Base-by-base conservation (phyloP, 1,284 basidiomycete species). In the Singerocomus inundabilis region DNA sequence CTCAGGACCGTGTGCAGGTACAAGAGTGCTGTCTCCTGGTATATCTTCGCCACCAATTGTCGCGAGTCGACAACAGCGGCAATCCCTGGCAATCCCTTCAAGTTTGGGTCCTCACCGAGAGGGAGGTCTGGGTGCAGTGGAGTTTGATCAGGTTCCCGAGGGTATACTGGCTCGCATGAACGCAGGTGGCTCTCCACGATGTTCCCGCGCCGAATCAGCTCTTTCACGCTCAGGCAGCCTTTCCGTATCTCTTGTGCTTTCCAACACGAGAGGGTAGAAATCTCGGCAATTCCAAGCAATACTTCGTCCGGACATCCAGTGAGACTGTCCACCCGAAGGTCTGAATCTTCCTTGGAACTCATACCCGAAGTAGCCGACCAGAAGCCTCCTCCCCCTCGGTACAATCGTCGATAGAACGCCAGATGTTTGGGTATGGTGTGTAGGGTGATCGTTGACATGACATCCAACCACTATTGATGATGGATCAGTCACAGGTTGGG, bases 301-400 rank as follows among this genome's bases (percentile, higher is more conserved):
- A 84, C 82, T 55, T 81, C 81, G 62, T 90, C 84, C 3, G 87
- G 83, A 70, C 87, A 90, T 21, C 88, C 88, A 31, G 80, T 83
- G 53, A 90, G 68, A 43, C 68, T 65, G 55, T 85, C 84, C 78
- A 89, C 84, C 46, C 78, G 75, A 55, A 84, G 62, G 45, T 68
- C 72, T 47, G 53, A 58, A 21, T 63, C 65, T 37, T 71, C 69
- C 37, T 55, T 57, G 44, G 44, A 44, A 13, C 48, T 56, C 46
- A 67, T 65, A 34, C 63, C 55, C 26, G 58, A 57, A 46, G 57
- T 51, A 26, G 66, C 60, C 61, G 60, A 57, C 60, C 71, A 72
- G 61, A 63, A 72, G 26, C 72, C 71, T 13, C 63, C 67, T 47
- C 70, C 68, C 7, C 64, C 66, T 13, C 72, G 70, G 54, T 78